These are phyloP conservation scores for Lasiosphaeris hirsuta DNA, from an alignment of 495 filamentous ascomycete genomes.

Conservation along the genomic window DNA sequence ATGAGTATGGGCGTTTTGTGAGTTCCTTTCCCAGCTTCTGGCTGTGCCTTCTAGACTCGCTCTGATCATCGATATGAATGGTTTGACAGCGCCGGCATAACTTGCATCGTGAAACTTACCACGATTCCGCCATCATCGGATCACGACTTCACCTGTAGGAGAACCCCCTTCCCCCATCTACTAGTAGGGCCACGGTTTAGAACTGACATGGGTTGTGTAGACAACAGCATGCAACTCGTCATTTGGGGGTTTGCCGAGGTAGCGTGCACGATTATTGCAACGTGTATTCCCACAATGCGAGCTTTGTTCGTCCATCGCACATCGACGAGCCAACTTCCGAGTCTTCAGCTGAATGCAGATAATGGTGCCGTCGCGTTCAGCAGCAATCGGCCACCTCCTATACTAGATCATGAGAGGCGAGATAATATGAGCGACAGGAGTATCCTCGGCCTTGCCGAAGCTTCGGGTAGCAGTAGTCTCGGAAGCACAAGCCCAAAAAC, in stretches of 20 bases:
- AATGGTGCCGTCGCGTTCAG: no score
- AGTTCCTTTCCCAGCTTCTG: background rate
- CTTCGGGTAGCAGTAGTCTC: no score
- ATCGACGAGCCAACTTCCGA: no score
- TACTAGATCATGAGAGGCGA: no score
- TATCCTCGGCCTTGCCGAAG: no score
- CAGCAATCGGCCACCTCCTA: no score
- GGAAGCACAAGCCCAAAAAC: no score
- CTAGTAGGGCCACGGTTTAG: no score
- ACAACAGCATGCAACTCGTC: constrained; percentile 22
- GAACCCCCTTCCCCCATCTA: background rate
- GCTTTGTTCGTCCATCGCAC: background rate
- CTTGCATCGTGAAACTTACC: background rate
- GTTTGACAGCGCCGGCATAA: background rate
- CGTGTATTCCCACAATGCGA: constrained; percentile 30
- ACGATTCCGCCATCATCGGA: background rate
- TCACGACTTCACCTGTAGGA: background rate
- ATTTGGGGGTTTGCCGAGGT: constrained; percentile 29
- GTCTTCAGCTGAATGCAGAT: no score
- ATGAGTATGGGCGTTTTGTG: constrained; percentile 35
- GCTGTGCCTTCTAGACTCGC: background rate
- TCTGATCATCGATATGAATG: background rate
- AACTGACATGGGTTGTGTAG: constrained; percentile 5
- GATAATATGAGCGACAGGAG: no score
- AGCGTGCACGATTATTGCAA: constrained; percentile 30